Evolutionary conservation across 805 yeast genomes (phyloP).

Genomic region (Pichia deserticola): DNA sequence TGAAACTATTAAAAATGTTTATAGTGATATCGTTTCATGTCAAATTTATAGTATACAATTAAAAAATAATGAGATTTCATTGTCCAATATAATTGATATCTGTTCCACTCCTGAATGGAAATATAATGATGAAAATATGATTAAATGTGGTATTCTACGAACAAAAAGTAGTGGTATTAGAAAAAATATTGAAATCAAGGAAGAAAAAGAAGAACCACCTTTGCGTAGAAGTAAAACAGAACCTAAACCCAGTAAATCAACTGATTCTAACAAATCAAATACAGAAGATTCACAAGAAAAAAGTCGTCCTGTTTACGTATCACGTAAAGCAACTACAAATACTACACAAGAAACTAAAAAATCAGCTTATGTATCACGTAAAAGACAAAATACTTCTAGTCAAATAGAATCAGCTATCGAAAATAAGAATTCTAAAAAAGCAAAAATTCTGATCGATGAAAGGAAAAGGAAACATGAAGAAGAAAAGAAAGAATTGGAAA

Average conservation of each 20-base stretch:
- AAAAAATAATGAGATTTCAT: conserved; percentile 7
- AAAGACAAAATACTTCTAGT: conserved; percentile 16
- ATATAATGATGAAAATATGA: conserved; percentile 15
- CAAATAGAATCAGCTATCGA: too few relatives aligned
- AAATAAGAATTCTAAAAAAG: conserved; percentile 14
- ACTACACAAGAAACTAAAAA: conserved; percentile 10
- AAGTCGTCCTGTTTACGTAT: conserved; percentile 13
- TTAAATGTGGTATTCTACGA: conserved; percentile 20
- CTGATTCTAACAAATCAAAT: too few relatives aligned
- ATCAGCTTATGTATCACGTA: conserved; percentile 7
- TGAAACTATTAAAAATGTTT: conserved; percentile 10
- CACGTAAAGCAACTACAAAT: conserved; percentile 14
- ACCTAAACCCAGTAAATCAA: neutral
- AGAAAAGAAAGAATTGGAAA: conserved; percentile 14
- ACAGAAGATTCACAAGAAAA: neutral
- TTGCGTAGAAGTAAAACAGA: neutral
- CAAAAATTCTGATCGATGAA: conserved; percentile 12
- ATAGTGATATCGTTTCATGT: conserved; percentile 13
- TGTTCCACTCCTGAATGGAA: conserved; percentile 9
- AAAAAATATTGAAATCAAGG: neutral
- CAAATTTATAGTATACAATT: conserved; percentile 20
- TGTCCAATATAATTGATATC: conserved; percentile 17
- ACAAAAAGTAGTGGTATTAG: conserved; percentile 11
- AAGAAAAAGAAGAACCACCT: neutral
- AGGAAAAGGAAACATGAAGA: conserved; percentile 11